Evolutionary conservation across 2,329 filamentous ascomycete genomes (phyloP).

Genomic region (Neopestalotiopsis clavispora): DNA sequence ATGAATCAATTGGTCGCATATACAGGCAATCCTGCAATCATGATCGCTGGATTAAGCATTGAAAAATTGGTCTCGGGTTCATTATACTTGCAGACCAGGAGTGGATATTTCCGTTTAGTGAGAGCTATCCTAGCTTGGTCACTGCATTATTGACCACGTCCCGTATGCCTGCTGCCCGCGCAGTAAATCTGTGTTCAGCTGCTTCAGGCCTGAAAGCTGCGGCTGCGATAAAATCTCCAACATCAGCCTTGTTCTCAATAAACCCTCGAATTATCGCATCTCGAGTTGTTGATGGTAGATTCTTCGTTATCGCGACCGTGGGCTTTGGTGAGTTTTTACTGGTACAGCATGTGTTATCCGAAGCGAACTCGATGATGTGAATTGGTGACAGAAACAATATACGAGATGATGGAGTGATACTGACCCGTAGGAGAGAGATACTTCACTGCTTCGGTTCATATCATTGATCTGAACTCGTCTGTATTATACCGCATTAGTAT

Average conservation of each 20-base stretch:
- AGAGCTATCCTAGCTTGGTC: background rate
- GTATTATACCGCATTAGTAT: background rate
- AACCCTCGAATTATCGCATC: background rate
- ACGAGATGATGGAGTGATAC: background rate
- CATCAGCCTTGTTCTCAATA: background rate
- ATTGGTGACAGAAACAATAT: background rate
- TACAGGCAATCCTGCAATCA: too few species aligned
- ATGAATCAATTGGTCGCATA: too few species aligned
- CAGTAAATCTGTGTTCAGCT: background rate
- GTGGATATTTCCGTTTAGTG: too few species aligned
- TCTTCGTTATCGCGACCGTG: background rate
- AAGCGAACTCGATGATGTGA: background rate
- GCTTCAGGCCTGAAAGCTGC: background rate
- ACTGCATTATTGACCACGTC: background rate
- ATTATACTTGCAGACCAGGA: too few species aligned
- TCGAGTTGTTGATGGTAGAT: background rate
- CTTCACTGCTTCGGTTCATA: background rate
- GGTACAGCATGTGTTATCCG: background rate
- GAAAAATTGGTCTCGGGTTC: too few species aligned
- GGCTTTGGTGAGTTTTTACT: background rate
- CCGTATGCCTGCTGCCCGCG: background rate
- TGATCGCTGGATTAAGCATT: too few species aligned
- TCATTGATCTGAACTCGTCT: too few species aligned
- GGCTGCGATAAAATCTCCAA: background rate
- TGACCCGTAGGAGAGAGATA: background rate